A percentile compares a stretch with the other conserved stretches of the same genome.
Evolutionary conservation across 441 rosid genomes (phyloP).

Genomic region (Pelargonium myrrhifolium): DNA sequence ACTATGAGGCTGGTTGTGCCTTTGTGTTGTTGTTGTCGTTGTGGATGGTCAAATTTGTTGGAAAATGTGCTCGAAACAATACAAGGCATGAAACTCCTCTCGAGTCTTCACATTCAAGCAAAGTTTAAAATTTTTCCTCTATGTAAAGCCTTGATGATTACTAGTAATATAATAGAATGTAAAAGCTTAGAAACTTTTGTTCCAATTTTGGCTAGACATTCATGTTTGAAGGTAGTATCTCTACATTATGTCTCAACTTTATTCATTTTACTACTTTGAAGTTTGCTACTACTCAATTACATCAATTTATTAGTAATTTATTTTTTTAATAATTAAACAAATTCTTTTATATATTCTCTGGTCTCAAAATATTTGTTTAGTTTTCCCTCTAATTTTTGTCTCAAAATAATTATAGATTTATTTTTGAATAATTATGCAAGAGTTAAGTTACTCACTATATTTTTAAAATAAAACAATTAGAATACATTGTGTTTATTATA

Average conservation of each 20-base stretch:
- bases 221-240: not conserved
- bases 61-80: not conserved
- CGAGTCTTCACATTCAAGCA: not conserved
- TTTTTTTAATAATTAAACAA: no score
- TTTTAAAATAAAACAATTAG: no score
- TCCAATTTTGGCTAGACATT: not conserved
- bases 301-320: no score
- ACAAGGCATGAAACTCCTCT: not conserved
- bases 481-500: no score
- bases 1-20: not conserved
- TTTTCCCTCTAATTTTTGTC: no score
- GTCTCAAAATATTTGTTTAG: no score
- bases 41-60: slow-evolving; percentile 3
- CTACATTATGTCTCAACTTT: not conserved
- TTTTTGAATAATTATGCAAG: no score
- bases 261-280: no score
- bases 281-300: no score
- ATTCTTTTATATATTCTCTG: no score
- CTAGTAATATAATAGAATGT: not conserved
- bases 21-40: not conserved
- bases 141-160: slow-evolving; percentile 4
- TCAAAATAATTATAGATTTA: no score
- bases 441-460: no score
- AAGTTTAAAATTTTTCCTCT: not conserved
- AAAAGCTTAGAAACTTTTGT: slow-evolving; percentile 2